Percentiles rank a stretch among this genome's conserved stretches.
Conservation (phyloP, 306 rosid species). For the Malus sylvestris region DNA sequence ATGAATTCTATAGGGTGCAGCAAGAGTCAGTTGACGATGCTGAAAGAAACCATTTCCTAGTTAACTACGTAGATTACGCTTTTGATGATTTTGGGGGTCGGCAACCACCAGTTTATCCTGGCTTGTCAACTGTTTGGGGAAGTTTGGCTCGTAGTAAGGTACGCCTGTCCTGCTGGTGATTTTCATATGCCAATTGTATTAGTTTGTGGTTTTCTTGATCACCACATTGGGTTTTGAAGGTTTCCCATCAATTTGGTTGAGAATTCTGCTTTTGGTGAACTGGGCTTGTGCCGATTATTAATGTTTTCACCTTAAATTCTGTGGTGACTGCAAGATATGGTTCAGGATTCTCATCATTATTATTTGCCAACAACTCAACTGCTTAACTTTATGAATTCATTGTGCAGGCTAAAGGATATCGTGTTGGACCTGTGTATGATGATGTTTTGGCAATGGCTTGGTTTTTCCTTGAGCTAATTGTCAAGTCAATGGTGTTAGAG, state of each 20-base stretch:
- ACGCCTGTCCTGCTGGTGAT: constrained; percentile 9
- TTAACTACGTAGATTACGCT: constrained; percentile 88
- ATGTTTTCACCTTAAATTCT: background rate
- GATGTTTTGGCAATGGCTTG: constrained; percentile 99
- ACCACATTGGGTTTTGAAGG: background rate
- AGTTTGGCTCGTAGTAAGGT: constrained; percentile 99
- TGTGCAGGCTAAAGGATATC: constrained; percentile 98
- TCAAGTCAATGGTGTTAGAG: constrained; percentile 95
- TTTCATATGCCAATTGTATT: constrained; percentile 9
- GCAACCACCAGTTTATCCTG: constrained; percentile 98
- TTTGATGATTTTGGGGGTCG: constrained; percentile 99
- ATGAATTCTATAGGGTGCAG: constrained; percentile 70
- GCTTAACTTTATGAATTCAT: constrained; percentile 13
- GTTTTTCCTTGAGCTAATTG: constrained; percentile 97
- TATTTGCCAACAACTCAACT: constrained; percentile 2
- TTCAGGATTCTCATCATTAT: constrained; percentile 5
- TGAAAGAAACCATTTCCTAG: constrained; percentile 92
- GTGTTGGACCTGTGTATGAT: constrained; percentile 98
- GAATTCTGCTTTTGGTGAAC: background rate
- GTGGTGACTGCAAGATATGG: background rate
- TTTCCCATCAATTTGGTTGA: background rate
- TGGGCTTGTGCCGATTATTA: background rate
- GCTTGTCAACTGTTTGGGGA: constrained; percentile 98
- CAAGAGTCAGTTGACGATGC: constrained; percentile 98
- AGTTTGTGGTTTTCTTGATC: background rate